phyloP scores from a whole-genome alignment of 306 rosid species.

The Cyclanthera cordifolia region DNA sequence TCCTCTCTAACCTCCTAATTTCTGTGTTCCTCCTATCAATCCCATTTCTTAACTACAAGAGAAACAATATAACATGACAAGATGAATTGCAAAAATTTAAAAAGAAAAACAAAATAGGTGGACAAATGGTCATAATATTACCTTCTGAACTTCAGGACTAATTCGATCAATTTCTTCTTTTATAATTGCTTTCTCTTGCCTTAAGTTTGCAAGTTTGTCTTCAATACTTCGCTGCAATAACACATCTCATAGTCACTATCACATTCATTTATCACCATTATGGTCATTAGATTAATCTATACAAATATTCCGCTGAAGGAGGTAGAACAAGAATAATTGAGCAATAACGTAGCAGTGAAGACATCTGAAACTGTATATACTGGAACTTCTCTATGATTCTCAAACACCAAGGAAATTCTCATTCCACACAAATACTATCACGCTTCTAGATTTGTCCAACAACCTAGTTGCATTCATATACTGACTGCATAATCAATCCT shows the following conservation, averaged over 20 bases:
- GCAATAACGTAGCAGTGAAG: not conserved
- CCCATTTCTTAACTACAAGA: constrained; percentile 43
- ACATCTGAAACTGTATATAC: not conserved
- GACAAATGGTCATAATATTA: constrained; percentile 21
- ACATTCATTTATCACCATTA: not conserved
- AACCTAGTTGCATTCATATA: not conserved
- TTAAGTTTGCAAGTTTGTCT: constrained; percentile 71
- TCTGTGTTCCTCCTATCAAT: constrained; percentile 57
- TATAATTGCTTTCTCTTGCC: constrained; percentile 50
- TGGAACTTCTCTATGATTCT: not conserved
- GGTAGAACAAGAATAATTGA: not conserved
- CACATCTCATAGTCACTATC: constrained; percentile 2
- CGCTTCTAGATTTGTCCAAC: not conserved
- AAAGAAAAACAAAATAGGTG: constrained; percentile 9
- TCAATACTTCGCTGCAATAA: constrained; percentile 62
- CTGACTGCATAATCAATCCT: not conserved
- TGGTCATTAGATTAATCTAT: not conserved
- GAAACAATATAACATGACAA: not conserved
- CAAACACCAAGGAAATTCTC: not conserved
- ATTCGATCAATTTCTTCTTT: constrained; percentile 64
- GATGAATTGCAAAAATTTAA: not conserved
- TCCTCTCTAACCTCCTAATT: constrained; percentile 60
- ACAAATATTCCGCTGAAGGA: not conserved
- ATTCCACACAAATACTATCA: not conserved
- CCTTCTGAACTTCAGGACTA: constrained; percentile 73